These are phyloP conservation scores for Rhizopus delemar DNA, from an alignment of 371 early-diverging fungal species.

Conservation along the genomic window DNA sequence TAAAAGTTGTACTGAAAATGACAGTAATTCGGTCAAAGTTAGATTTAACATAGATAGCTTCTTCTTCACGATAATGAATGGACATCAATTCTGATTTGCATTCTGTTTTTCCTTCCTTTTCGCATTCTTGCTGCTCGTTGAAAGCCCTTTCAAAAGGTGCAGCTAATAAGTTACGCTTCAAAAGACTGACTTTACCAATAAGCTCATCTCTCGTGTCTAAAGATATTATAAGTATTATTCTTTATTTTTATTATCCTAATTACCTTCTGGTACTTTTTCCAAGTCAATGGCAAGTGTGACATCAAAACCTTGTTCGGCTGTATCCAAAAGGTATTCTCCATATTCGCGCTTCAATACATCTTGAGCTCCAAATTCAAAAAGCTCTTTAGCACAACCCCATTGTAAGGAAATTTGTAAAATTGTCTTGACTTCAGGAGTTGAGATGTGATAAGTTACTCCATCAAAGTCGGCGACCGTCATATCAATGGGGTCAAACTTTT, in stretches of 20 bases:
- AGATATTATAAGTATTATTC: not conserved
- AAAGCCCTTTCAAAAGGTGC: conserved; percentile 94
- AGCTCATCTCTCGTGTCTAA: conserved; percentile 64
- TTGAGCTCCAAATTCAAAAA: conserved; percentile 78
- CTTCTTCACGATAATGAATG: conserved; percentile 90
- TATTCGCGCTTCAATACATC: conserved; percentile 82
- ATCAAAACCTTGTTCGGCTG: conserved; percentile 80
- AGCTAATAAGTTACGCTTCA: conserved; percentile 92
- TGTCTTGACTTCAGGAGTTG: conserved; percentile 74
- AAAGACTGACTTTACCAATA: conserved; percentile 76
- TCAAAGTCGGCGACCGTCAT: conserved; percentile 94
- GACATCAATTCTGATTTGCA: conserved; percentile 76
- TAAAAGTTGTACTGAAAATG: conserved; percentile 93
- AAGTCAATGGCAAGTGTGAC: conserved; percentile 83
- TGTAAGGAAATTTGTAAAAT: conserved; percentile 76
- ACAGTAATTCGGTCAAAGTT: conserved; percentile 94
- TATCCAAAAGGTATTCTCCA: conserved; percentile 61
- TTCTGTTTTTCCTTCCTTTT: conserved; percentile 64
- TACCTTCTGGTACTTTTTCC: conserved; percentile 73
- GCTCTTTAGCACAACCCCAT: conserved; percentile 82
- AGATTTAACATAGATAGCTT: conserved; percentile 90
- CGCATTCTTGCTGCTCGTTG: conserved; percentile 75
- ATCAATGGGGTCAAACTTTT: conserved; percentile 80
- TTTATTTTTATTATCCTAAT: not conserved
- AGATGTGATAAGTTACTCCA: conserved; percentile 85